Conservation (phyloP, 768 basidiomycete species). For the Tremella mesenterica region DNA sequence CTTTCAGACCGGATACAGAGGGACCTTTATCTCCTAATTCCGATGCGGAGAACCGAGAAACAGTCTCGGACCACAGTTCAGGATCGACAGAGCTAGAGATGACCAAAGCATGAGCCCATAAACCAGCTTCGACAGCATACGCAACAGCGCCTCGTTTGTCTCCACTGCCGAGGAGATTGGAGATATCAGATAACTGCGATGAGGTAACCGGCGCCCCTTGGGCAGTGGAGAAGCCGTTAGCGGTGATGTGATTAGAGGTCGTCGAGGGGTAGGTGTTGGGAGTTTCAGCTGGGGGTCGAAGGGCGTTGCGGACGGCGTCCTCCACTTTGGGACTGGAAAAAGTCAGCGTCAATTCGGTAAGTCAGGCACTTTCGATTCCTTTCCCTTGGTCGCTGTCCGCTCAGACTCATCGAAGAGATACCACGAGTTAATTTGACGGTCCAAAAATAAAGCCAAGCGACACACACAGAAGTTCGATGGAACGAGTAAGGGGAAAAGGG, state of each 20-base stretch:
- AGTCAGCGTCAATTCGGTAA: background rate
- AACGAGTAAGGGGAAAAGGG: background rate
- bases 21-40: constrained; percentile 54
- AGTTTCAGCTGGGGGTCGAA: no score
- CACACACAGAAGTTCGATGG: background rate
- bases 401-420: background rate
- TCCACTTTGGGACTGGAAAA: constrained; percentile 56
- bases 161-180: constrained; percentile 63
- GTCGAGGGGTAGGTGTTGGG: no score
- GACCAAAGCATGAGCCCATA: constrained; percentile 94
- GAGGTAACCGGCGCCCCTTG: constrained; percentile 3
- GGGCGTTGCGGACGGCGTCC: constrained; percentile 60
- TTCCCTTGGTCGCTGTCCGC: background rate
- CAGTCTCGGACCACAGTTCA: constrained; percentile 85
- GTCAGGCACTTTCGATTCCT: no score
- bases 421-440: constrained; percentile 1
- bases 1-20: constrained; percentile 47
- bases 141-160: constrained; percentile 78
- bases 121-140: constrained; percentile 73
- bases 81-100: constrained; percentile 88
- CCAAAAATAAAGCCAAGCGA: no score
- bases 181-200: constrained; percentile 23
- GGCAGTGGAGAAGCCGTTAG: constrained; percentile 2
- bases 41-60: constrained; percentile 68
- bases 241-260: background rate